A percentile compares a stretch with the other conserved stretches of the same genome.
Conservation (phyloP, 257 asterid genomes). For the Penstemon newberryi region DNA sequence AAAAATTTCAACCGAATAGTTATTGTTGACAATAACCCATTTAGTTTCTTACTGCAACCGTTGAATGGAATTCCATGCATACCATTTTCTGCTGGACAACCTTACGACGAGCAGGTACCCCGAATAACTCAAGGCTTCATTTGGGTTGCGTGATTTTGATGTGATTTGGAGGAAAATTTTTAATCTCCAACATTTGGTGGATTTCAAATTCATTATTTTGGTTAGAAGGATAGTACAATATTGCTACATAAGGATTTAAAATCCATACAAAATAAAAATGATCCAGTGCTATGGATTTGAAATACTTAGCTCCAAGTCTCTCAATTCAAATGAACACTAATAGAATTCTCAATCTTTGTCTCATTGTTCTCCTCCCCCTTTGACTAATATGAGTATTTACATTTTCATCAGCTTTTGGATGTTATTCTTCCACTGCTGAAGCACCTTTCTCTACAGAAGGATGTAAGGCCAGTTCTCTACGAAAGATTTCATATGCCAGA, state of each 20-base stretch:
- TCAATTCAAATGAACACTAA: no score
- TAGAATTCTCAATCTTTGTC: no score
- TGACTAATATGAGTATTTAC: slow-evolving; percentile 20
- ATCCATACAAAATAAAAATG: no score
- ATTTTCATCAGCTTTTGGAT: slow-evolving; percentile 66
- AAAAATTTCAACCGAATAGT: slow-evolving; percentile 69
- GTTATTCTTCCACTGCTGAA: slow-evolving; percentile 91
- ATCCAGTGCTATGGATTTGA: no score
- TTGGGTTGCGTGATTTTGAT: no score
- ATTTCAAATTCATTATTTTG: no score
- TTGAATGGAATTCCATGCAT: slow-evolving; percentile 90
- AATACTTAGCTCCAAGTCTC: no score
- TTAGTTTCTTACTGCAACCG: slow-evolving; percentile 94
- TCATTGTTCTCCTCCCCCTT: slow-evolving; percentile 1
- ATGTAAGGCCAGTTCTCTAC: slow-evolving; percentile 66
- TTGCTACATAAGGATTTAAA: no score
- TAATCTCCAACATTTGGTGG: no score
- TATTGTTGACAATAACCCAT: slow-evolving; percentile 93
- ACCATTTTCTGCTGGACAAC: slow-evolving; percentile 63
- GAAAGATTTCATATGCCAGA: slow-evolving; percentile 92
- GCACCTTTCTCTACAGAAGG: slow-evolving; percentile 83
- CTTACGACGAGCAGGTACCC: slow-evolving; percentile 78
- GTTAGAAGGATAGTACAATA: no score
- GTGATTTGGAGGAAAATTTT: no score
- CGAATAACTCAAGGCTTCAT: neutral